These are phyloP conservation scores for Trichoderma gracile DNA, from an alignment of 2,329 filamentous ascomycete genomes.

Conservation along the genomic window DNA sequence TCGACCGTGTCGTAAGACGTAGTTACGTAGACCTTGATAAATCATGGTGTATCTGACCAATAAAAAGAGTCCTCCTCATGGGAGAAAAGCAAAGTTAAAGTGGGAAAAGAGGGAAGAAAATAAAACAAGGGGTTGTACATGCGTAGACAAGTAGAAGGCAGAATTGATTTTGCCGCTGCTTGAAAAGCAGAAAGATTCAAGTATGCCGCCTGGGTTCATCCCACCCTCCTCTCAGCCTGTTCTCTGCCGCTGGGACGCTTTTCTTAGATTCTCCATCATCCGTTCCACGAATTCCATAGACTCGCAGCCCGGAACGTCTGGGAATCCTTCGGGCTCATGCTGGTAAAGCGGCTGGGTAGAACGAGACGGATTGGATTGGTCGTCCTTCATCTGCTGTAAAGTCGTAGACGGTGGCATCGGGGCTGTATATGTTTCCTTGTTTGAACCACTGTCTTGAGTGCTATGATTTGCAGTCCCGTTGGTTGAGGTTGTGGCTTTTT, in stretches of 20 bases:
- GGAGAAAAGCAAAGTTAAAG: constrained; percentile 3
- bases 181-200: background rate
- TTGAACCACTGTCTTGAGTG: background rate
- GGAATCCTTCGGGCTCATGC: constrained; percentile 38
- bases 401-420: background rate
- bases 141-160: background rate
- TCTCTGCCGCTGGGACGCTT: constrained; percentile 37
- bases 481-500: background rate
- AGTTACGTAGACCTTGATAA: constrained; percentile 6
- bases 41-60: constrained; percentile 11
- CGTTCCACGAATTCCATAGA: constrained; percentile 54
- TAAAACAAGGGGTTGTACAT: background rate
- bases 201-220: background rate
- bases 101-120: background rate
- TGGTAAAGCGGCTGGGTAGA: background rate
- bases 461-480: background rate
- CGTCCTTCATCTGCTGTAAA: background rate
- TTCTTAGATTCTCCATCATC: constrained; percentile 54
- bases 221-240: background rate
- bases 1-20: constrained; percentile 5
- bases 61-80: background rate
- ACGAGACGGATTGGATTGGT: background rate
- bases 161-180: background rate
- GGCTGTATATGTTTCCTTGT: background rate
- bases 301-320: constrained; percentile 46